These are phyloP conservation scores for Berkeleyomyces basicola DNA, from an alignment of 2,329 filamentous ascomycete genomes.

Conservation along the genomic window DNA sequence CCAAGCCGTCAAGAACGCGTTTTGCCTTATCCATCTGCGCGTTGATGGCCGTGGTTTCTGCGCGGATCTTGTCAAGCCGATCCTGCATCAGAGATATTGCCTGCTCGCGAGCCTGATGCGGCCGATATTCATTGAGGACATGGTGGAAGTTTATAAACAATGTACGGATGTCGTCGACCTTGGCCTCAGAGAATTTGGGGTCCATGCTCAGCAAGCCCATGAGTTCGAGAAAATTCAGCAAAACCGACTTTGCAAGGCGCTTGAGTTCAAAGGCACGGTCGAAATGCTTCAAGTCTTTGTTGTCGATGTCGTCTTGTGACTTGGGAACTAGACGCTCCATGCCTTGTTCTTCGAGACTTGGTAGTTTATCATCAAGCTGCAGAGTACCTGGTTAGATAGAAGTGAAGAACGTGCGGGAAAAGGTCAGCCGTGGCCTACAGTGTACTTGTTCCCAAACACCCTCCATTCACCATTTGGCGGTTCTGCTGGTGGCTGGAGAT, in stretches of 20 bases:
- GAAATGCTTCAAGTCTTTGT: conserved; percentile 37
- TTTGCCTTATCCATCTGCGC: conserved; percentile 56
- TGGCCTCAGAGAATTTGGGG: conserved; percentile 48
- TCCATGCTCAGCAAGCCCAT: conserved; percentile 52
- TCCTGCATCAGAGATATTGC: conserved; percentile 79
- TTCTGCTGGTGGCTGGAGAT: conserved; percentile 65
- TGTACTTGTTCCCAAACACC: conserved; percentile 54
- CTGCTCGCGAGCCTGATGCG: conserved; percentile 80
- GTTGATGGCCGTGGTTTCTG: conserved; percentile 54
- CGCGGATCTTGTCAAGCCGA: conserved; percentile 53
- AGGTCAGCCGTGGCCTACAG: conserved; percentile 21
- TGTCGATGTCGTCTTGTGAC: conserved; percentile 25
- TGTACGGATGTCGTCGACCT: conserved; percentile 62
- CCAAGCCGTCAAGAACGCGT: conserved; percentile 53
- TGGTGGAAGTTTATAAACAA: conserved; percentile 86
- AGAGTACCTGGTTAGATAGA: background rate
- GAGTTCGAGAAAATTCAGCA: conserved; percentile 81
- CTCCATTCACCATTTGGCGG: conserved; percentile 55
- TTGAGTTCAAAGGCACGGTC: conserved; percentile 55
- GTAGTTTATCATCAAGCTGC: conserved; percentile 43
- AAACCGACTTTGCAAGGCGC: conserved; percentile 63
- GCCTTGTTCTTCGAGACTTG: conserved; percentile 50
- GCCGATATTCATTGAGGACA: conserved; percentile 83
- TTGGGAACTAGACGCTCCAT: conserved; percentile 44
- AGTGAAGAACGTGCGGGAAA: background rate